Conservation (phyloP, 352 stramenopile genomes). For the Globisporangium radiosum region DNA sequence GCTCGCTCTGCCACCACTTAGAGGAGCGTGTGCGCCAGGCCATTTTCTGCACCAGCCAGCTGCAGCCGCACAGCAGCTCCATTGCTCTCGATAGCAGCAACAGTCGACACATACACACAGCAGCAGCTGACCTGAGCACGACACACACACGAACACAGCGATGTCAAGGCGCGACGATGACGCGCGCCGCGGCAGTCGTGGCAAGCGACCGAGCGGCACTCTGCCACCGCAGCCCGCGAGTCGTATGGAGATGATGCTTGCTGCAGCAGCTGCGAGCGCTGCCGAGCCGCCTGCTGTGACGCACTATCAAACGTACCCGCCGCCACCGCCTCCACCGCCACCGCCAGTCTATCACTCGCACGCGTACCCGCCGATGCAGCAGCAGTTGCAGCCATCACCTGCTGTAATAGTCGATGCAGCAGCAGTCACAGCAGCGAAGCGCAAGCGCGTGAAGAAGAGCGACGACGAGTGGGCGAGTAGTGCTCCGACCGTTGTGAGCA, state of each 20-base stretch:
- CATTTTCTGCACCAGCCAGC: no score
- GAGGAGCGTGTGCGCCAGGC: no score
- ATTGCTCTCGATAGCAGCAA: not conserved
- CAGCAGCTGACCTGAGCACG: not conserved
- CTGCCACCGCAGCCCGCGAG: slow-evolving; percentile 24
- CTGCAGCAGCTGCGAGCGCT: slow-evolving; percentile 7
- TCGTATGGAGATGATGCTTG: slow-evolving; percentile 48
- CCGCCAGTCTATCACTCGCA: slow-evolving; percentile 4
- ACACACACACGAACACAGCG: not conserved
- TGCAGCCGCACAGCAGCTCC: no score
- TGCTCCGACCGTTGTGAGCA: not conserved
- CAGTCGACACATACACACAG: not conserved
- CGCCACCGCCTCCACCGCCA: slow-evolving; percentile 1
- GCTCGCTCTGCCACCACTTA: no score
- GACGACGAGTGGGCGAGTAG: slow-evolving; percentile 15
- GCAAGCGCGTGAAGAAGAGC: slow-evolving; percentile 48
- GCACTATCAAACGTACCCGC: not conserved
- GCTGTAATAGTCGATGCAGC: slow-evolving; percentile 3
- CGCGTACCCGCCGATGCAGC: not conserved
- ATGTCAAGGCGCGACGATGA: slow-evolving; percentile 38
- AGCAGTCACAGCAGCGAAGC: slow-evolving; percentile 19
- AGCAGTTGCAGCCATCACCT: not conserved
- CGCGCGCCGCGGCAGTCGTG: slow-evolving; percentile 17
- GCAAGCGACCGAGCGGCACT: slow-evolving; percentile 16
- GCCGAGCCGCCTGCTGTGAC: not conserved